phyloP scores from a whole-genome alignment of 805 yeast genomes.

The Metschnikowia cerradonensis region DNA sequence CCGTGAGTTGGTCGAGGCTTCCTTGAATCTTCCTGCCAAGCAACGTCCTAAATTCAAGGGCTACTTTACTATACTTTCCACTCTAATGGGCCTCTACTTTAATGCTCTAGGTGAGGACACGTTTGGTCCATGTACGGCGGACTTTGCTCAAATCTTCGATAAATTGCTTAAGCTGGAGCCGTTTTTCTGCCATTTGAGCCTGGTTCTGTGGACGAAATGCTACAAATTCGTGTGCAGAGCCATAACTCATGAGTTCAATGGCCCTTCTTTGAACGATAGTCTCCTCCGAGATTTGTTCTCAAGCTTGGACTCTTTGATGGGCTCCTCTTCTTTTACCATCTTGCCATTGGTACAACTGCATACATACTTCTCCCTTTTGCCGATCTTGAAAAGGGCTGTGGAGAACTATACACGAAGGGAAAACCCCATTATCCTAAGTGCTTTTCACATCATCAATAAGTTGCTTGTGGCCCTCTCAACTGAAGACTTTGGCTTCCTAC shows the following conservation, averaged over 20 bases:
- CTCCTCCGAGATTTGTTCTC: conserved; percentile 20
- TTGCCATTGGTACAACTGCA: conserved; percentile 17
- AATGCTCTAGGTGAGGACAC: conserved; percentile 9
- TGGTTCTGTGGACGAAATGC: conserved; percentile 24
- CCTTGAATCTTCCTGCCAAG: conserved; percentile 13
- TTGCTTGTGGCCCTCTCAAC: conserved; percentile 41
- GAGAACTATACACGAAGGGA: conserved; percentile 21
- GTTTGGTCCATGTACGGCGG: conserved; percentile 23
- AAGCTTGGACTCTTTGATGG: conserved; percentile 20
- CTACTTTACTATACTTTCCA: conserved; percentile 17
- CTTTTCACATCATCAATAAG: conserved; percentile 44
- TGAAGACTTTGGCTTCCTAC: conserved; percentile 33
- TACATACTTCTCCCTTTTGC: conserved; percentile 19
- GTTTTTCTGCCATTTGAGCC: conserved; percentile 31
- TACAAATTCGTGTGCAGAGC: conserved; percentile 23
- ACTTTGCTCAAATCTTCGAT: conserved; percentile 22
- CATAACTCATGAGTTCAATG: conserved; percentile 13
- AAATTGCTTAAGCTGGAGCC: conserved; percentile 21
- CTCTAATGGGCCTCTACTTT: conserved; percentile 19
- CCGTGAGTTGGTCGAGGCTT: conserved; percentile 20
- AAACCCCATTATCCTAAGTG: conserved; percentile 18
- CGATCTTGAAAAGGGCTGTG: conserved; percentile 16
- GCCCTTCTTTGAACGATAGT: conserved; percentile 15
- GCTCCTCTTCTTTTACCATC: conserved; percentile 18
- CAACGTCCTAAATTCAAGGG: conserved; percentile 21